Percentiles rank a stretch among this genome's conserved stretches.
These are phyloP conservation scores for Apiotrichum sp. DNA, from an alignment of 1,284 basidiomycete species.

Conservation along the genomic window DNA sequence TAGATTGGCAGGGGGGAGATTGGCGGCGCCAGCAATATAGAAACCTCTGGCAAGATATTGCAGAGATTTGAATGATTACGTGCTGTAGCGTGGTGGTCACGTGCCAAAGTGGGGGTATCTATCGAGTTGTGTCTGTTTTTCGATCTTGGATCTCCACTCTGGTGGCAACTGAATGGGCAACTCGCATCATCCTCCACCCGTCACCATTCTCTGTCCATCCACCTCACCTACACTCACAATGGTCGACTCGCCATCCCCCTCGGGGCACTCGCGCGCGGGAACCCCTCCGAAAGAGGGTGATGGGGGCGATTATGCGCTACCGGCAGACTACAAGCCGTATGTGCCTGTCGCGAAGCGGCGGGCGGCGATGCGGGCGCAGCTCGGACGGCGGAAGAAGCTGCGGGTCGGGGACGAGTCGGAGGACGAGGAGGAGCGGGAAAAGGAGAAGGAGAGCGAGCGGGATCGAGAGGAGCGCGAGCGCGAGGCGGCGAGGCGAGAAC, in stretches of 20 bases:
- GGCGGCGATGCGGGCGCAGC: slow-evolving; percentile 45
- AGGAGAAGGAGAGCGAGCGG: slow-evolving; percentile 42
- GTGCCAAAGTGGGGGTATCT: too few species aligned
- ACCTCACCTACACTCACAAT: not conserved
- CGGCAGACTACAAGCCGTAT: slow-evolving; percentile 21
- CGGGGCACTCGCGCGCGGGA: not conserved
- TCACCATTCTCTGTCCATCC: too few species aligned
- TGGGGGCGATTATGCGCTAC: slow-evolving; percentile 46
- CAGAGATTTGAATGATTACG: too few species aligned
- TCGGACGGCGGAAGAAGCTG: slow-evolving; percentile 43
- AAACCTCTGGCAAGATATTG: too few species aligned
- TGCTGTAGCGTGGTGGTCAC: too few species aligned
- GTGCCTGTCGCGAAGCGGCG: slow-evolving; percentile 34
- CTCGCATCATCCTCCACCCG: too few species aligned
- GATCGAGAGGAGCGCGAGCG: slow-evolving; percentile 28
- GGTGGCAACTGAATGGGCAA: too few species aligned
- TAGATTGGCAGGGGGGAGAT: too few species aligned
- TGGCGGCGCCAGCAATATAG: too few species aligned
- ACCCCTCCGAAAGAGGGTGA: slow-evolving; percentile 39
- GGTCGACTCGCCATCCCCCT: not conserved
- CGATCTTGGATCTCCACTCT: too few species aligned
- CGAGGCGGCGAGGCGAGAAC: slow-evolving; percentile 65
- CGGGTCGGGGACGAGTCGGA: slow-evolving; percentile 6
- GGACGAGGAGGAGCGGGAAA: slow-evolving; percentile 10
- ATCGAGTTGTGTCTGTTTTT: too few species aligned